Evolutionary conservation across 805 yeast genomes (phyloP), one percentile per base, ranked within the genome.

Genomic region (Yarrowia porcina): DNA sequence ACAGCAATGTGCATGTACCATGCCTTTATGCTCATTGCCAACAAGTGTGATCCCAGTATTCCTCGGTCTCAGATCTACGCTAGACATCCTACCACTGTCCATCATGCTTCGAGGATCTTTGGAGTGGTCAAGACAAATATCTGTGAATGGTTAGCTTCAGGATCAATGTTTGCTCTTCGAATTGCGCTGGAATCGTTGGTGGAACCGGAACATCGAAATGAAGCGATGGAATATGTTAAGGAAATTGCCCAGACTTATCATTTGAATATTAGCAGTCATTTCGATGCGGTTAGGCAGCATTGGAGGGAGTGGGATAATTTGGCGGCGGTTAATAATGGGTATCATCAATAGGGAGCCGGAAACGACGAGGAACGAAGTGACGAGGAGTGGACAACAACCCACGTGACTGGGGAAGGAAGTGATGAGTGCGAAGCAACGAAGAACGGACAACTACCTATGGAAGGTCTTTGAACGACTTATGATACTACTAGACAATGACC

Each of bases 1-100:
- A 52, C 38, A 3, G 59, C 59, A 4, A 52, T 52, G 59, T 52
- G 59, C 44, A 52, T 52, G 59, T 52, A 52, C 27, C 59, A 52
- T 13, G 25, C 59, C 6, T 52, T 52, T 18, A 52, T 52, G 59
- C 10, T 52, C 17, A 52, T 52, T 11, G 59, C 59, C 3, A 21
- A 8, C 5, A 17, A 15, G 1, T 32, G 36, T 9, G 44, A 52
- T 12, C 59, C 59, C 15, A 15, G 20, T 7, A 8, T 35, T 25
- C 59, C 42, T 9, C 42, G 44, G 8, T 52, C 32, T 1, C 59
- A 36, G 25, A 15, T 36, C 7, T 52, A 35, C 15, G 33, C 17
- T 3, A 32, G 8, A 7, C 17, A 12, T 3, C 59, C 25, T 5
- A 12, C 21, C 2, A 15, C 44, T 6, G 42, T 52, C 2, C 44